Conservation (phyloP, 331 rosid species). For the Arachis monticola region DNA sequence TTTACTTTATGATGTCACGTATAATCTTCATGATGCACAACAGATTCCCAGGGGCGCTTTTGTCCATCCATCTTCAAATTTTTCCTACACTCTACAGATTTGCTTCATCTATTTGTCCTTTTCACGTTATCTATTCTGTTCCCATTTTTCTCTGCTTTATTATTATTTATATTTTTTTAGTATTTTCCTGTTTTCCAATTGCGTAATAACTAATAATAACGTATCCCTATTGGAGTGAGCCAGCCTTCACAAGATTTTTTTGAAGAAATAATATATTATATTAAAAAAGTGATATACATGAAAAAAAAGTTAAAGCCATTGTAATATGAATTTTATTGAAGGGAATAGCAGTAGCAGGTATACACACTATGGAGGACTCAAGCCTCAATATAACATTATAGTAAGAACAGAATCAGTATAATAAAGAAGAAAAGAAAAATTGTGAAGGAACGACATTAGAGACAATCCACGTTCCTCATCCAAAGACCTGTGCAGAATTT, state of each 20-base stretch:
- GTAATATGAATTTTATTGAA: too few species aligned
- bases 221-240: background rate
- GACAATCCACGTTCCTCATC: too few species aligned
- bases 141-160: background rate
- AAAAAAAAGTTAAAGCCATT: background rate
- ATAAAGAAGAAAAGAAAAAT: too few species aligned
- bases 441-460: too few species aligned
- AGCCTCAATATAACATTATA: too few species aligned
- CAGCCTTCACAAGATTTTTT: background rate
- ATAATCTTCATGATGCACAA: background rate
- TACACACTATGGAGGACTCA: too few species aligned
- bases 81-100: background rate
- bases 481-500: too few species aligned
- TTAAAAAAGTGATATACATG: background rate
- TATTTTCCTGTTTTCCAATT: background rate
- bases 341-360: too few species aligned
- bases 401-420: too few species aligned
- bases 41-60: slow-evolving; percentile 29
- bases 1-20: slow-evolving; percentile 29
- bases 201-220: background rate
- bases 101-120: slow-evolving; percentile 31
- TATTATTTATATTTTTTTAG: background rate
- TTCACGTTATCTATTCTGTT: slow-evolving; percentile 9
- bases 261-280: background rate
- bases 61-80: slow-evolving; percentile 6